Conservation (phyloP, 768 basidiomycete genomes). For the Tylopilus vinaceipallidus region DNA sequence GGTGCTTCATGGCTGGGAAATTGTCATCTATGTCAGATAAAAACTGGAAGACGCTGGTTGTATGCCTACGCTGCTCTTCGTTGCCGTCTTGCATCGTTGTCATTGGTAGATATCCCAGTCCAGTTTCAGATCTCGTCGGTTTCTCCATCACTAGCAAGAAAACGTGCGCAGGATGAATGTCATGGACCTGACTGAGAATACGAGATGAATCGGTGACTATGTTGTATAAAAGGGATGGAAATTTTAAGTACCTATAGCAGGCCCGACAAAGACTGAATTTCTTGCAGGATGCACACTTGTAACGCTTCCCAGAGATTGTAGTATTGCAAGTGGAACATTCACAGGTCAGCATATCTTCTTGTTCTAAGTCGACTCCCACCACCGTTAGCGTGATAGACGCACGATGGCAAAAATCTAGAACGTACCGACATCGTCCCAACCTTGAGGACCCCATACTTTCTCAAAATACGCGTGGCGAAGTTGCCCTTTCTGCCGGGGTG, state of each 20-base stretch:
- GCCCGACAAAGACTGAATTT: constrained; percentile 80
- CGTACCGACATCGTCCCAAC: constrained; percentile 90
- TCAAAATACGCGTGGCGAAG: constrained; percentile 84
- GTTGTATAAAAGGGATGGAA: neutral
- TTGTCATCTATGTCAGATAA: constrained; percentile 1
- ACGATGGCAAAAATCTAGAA: constrained; percentile 12
- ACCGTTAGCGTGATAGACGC: neutral
- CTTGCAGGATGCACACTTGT: constrained; percentile 81
- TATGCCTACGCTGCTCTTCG: constrained; percentile 60
- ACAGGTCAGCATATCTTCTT: constrained; percentile 60
- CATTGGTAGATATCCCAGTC: constrained; percentile 33
- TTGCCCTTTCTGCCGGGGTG: constrained; percentile 71
- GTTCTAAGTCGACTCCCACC: constrained; percentile 46
- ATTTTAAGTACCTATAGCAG: constrained; percentile 65
- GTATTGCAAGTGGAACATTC: constrained; percentile 82
- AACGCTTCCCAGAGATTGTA: constrained; percentile 59
- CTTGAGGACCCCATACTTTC: constrained; percentile 77
- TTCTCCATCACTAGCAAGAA: constrained; percentile 81
- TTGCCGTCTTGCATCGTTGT: constrained; percentile 38
- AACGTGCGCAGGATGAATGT: constrained; percentile 86
- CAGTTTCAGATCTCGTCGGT: constrained; percentile 39
- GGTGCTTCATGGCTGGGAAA: constrained; percentile 65
- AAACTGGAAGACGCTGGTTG: neutral
- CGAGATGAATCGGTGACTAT: neutral
- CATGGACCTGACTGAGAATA: constrained; percentile 73